Evolutionary conservation across 2,329 filamentous ascomycete genomes (phyloP), one percentile per base, ranked within the genome.

Genomic region (Ceratocystis smalleyi): DNA sequence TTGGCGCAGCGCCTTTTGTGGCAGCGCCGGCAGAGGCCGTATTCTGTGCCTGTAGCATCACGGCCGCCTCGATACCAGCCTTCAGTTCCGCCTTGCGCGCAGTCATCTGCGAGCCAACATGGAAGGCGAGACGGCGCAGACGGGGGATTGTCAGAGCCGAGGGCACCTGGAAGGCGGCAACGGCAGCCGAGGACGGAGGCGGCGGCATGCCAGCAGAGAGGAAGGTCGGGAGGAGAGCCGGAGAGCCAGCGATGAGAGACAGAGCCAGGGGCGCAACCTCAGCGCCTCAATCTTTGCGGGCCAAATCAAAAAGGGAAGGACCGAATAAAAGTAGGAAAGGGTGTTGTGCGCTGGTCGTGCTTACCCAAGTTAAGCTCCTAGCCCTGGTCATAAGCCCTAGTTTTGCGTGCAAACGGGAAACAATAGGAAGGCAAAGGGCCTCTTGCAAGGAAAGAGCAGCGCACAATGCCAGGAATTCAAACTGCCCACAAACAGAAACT

Each of bases 91-190:
- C 24, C 55, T 65, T 65, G 35, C 59, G 64, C 15, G 49, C 27
- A 19, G 49, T 47, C 17, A 65, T 57, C 3, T 49, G 49, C 17
- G 60, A 22, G 40, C 64, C 64, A 12, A 61, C 22, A 55, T 65
- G 59, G 60, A 62, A 60, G n/a, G 64, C 64, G 12, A 65, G 49
- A 7, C 35, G 43, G 24, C 54, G 49, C 27, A 65, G 49, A 12
- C 43, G 59, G 15, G 40, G n/a, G 22, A 57, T 45, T 2, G 63
- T 61, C 45, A 65, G 54, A 35, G 63, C 22, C 10, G 63, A 30
- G 15, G 57, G 24, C 15, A 61, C 8, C 59, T 61, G 40, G 7
- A 61, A 43, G 59, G 45, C 27, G 59, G 19, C 59, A 12, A 61
- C 22, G 59, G 45, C 27, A 43, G 19, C 59, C n/a, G 51, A 17